Base-by-base conservation (phyloP, 108 stramenopile genomes). In the Cyclotella atomus region DNA sequence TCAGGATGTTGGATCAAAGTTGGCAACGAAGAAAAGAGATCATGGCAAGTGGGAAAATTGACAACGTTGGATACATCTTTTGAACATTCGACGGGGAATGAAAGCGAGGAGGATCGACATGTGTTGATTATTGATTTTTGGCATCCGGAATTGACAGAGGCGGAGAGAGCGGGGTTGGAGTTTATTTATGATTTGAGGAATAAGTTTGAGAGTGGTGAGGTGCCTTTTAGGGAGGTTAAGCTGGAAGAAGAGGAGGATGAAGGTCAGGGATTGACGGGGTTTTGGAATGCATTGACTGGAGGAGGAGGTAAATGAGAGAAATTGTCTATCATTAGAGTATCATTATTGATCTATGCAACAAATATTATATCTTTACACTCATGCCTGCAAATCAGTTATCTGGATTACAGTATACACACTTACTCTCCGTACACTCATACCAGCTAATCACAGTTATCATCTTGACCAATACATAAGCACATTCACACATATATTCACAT, bases 71-170 rank as follows among this genome's bases (percentile, higher is more conserved):
- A 97, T 76, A 97, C 97, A 8, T 94, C 91, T 6, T 97, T 97
- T 75, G 85, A 85, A 41, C 97, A 97, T 71, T 87, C 85, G 16
- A 97, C 97, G 17, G 87, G 88, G 7, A 97, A 97, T 65, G 84
- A 88, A n/a, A 76, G 89, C 23, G 17, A 78, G 2, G 84, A 82
- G 24, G 97, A 97, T 67, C 34, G 60, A 9, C 91, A 95, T 72
- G 95, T 97, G 3, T 68, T 97, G 32, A 97, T 97, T 50, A 87
- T 97, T 47, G 97, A 97, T 66, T 96, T 91, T 67, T 97, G 97
- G 97, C 97, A 97, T 86, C 95, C 97, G 17, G 97, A 93, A 73
- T 65, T 96, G 33, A 86, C 89, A 6, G 74, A 81, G 46, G 89
- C 86, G 15, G 95, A 96, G 70, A 74, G 87, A 33, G 87, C 87